Evolutionary conservation across 148 eudicot species (phyloP), one percentile per base, ranked within the genome.

Genomic region (Rhododendron williamsianum): DNA sequence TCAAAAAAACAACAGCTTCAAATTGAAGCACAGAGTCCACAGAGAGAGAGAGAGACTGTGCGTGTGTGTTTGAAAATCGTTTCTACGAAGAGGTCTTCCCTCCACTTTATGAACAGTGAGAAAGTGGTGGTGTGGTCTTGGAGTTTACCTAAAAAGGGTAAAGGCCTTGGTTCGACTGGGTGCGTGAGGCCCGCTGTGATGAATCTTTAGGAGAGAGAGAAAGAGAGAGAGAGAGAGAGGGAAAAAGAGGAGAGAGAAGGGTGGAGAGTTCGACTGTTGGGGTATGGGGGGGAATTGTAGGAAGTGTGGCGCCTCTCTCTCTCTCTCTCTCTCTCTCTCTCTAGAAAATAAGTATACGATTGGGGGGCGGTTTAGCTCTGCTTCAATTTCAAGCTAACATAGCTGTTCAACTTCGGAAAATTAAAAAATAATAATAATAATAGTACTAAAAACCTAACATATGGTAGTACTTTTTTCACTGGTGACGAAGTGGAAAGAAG

Each of bases 1-100:
- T 33, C 38, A 81, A 49, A 27, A 27, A 83, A 76, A 86, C 90
- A 89, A 89, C 91, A 93, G 98, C 95, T 92, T 93, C 87, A 92
- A 88, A 88, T 76, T 88, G 89, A 95, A 92, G 96, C 96, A 92
- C 90, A 80, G 30, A 49, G 84, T 25, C 73, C 15, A 10, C 8
- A 45, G 77, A 18, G 19, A 60, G 73, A 63, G 27, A 43, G 77
- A 45, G 77, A 18, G 19, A 78, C 45, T 41, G 45, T 41, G 45
- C 6, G 45, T 35, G 73, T 46, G 38, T 33, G 71, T 84, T 88
- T 80, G 88, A 86, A 86, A 90, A 87, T 82, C 38, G 65, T 13
- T 38, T 41, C 0, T 82, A 52, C 38, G n/a, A 4, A 25, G 48
- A 46, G 33, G 23, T 73, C 83, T 90, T 88, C 90, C 90, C 88